These are phyloP conservation scores for Houttuynia cordata DNA, from an alignment of 164 flowering plant species.

Conservation along the genomic window DNA sequence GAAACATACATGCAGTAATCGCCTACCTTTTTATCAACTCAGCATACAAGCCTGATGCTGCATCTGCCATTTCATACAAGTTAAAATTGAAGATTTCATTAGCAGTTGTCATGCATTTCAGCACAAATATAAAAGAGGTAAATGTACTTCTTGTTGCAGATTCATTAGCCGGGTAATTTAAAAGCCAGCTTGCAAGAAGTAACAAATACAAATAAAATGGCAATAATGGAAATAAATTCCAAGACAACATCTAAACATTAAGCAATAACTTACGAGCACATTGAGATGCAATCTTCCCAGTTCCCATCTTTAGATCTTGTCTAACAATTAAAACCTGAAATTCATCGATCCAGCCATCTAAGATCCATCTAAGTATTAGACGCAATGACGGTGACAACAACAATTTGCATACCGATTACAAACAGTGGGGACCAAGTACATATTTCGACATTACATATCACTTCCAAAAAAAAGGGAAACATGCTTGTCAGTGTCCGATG, in stretches of 20 bases:
- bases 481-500: neutral
- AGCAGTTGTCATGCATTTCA: neutral
- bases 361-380: too few relatives aligned
- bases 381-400: neutral
- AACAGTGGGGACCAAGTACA: neutral
- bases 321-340: slow-evolving; percentile 87
- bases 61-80: slow-evolving; percentile 46
- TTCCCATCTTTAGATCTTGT: slow-evolving; percentile 85
- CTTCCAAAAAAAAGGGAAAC: too few relatives aligned
- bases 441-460: too few relatives aligned
- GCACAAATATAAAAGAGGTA: neutral
- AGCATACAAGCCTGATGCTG: slow-evolving; percentile 86
- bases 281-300: slow-evolving; percentile 94
- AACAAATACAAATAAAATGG: slow-evolving; percentile 1
- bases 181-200: neutral
- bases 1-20: neutral
- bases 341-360: too few relatives aligned
- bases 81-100: slow-evolving; percentile 1
- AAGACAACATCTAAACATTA: neutral
- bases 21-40: slow-evolving; percentile 74
- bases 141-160: neutral
- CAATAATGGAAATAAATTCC: neutral
- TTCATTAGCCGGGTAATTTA: neutral
- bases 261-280: slow-evolving; percentile 77
- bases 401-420: neutral